Conservation (phyloP, 192 early-diverging fungal species). For the Entophlyctis helioformis region DNA sequence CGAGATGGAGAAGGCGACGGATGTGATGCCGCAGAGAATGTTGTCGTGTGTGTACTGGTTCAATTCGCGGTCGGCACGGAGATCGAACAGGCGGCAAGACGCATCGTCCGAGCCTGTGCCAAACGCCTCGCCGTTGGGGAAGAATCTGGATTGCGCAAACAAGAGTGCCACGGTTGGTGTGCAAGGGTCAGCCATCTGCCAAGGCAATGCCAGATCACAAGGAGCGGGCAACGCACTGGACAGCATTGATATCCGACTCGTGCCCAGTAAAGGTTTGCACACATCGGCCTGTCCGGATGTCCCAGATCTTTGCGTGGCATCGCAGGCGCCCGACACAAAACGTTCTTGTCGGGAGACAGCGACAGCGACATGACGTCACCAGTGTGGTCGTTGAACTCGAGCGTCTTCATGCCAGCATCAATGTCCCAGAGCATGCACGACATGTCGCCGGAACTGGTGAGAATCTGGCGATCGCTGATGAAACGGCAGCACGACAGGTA, state of each 20-base stretch:
- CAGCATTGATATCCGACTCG: constrained; percentile 98
- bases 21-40: constrained; percentile 97
- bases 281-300: constrained; percentile 89
- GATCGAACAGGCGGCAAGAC: constrained; percentile 91
- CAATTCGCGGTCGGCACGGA: constrained; percentile 95
- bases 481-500: constrained; percentile 98
- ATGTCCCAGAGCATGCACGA: constrained; percentile 99
- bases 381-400: constrained; percentile 96
- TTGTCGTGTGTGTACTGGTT: constrained; percentile 98
- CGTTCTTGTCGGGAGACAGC: constrained; percentile 81
- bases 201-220: too few species aligned
- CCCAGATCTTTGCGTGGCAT: constrained; percentile 99
- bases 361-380: constrained; percentile 99
- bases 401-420: constrained; percentile 93
- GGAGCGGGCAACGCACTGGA: constrained; percentile 77
- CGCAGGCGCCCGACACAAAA: constrained; percentile 99
- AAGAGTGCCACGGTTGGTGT: too few species aligned
- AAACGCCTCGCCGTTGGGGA: constrained; percentile 97
- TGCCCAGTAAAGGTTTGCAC: constrained; percentile 98
- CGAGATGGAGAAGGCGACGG: constrained; percentile 92
- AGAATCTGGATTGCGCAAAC: too few species aligned
- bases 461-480: constrained; percentile 87
- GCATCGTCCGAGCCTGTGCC: constrained; percentile 98
- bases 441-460: constrained; percentile 96
- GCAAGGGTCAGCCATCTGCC: too few species aligned